These are phyloP conservation scores for Hydnomerulius pinastri DNA, from an alignment of 768 basidiomycete species.

Conservation along the genomic window DNA sequence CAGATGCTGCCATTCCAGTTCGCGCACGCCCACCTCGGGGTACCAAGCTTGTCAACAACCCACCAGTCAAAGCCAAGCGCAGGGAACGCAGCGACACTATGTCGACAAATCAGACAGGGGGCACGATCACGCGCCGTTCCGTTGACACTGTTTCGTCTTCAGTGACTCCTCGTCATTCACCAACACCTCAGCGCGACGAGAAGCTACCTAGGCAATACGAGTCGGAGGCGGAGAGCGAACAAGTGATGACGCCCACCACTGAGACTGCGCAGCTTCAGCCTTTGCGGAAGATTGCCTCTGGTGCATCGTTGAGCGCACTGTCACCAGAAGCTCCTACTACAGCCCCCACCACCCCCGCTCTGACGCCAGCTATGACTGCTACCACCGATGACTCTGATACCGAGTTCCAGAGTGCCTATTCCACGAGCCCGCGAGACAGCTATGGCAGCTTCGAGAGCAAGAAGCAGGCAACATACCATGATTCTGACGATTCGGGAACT, in stretches of 20 bases:
- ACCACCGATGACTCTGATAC: slow-evolving; percentile 78
- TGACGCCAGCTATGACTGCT: slow-evolving; percentile 35
- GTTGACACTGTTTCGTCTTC: slow-evolving; percentile 23
- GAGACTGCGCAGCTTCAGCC: slow-evolving; percentile 25
- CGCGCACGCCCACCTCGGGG: slow-evolving; percentile 44
- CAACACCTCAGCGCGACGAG: slow-evolving; percentile 35
- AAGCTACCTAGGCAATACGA: slow-evolving; percentile 44
- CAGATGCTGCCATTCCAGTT: slow-evolving; percentile 44
- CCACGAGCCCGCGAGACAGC: slow-evolving; percentile 69
- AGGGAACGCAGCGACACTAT: slow-evolving; percentile 58
- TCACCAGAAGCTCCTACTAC: slow-evolving; percentile 24
- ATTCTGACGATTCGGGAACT: slow-evolving; percentile 33
- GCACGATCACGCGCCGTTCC: slow-evolving; percentile 28
- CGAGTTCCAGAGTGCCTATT: slow-evolving; percentile 88
- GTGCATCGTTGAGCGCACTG: slow-evolving; percentile 28
- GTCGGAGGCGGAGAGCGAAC: slow-evolving; percentile 26
- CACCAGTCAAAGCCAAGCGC: slow-evolving; percentile 41
- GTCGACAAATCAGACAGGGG: slow-evolving; percentile 60
- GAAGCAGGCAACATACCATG: slow-evolving; percentile 19
- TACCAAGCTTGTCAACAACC: slow-evolving; percentile 33
- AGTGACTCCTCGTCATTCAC: slow-evolving; percentile 24
- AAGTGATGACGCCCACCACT: slow-evolving; percentile 29
- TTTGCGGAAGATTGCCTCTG: slow-evolving; percentile 37
- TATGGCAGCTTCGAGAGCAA: slow-evolving; percentile 48
- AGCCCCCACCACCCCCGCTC: slow-evolving; percentile 37